These are phyloP conservation scores for Spergularia marina DNA, from an alignment of 148 eudicot genomes.

Conservation along the genomic window DNA sequence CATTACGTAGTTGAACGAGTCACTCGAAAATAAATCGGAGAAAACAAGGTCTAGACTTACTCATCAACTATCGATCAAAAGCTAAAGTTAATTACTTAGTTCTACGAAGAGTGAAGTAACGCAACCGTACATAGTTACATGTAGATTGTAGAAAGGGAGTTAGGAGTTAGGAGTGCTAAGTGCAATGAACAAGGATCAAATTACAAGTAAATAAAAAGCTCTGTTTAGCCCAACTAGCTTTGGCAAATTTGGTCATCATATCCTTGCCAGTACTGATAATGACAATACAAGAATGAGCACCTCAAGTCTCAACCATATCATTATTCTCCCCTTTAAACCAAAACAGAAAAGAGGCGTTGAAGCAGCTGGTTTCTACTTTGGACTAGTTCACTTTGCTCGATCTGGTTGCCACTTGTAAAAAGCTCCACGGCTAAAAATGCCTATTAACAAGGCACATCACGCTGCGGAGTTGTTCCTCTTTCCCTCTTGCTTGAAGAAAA, in stretches of 20 bases:
- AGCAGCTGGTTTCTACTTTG: background rate
- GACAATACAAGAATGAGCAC: constrained; percentile 13
- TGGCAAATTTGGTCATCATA: background rate
- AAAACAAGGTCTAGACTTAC: too few relatives aligned
- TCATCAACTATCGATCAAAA: too few relatives aligned
- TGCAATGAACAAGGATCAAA: background rate
- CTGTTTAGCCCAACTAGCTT: background rate
- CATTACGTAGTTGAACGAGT: too few relatives aligned
- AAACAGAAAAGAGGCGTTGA: background rate
- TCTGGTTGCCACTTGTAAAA: background rate
- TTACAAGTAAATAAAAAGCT: background rate
- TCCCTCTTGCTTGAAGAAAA: too few relatives aligned
- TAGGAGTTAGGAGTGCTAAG: background rate
- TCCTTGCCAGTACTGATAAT: background rate
- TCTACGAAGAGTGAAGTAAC: too few relatives aligned
- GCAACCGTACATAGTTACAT: too few relatives aligned
- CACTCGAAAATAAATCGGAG: too few relatives aligned
- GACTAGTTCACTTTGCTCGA: background rate
- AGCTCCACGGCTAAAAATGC: background rate
- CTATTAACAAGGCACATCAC: too few relatives aligned
- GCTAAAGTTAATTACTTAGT: too few relatives aligned
- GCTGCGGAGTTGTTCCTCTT: too few relatives aligned
- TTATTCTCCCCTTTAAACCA: background rate
- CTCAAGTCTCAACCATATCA: background rate
- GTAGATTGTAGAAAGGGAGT: too few relatives aligned